These are phyloP conservation scores for Lichtheimia ornata DNA, from an alignment of 371 early-diverging fungal genomes.

Conservation along the genomic window DNA sequence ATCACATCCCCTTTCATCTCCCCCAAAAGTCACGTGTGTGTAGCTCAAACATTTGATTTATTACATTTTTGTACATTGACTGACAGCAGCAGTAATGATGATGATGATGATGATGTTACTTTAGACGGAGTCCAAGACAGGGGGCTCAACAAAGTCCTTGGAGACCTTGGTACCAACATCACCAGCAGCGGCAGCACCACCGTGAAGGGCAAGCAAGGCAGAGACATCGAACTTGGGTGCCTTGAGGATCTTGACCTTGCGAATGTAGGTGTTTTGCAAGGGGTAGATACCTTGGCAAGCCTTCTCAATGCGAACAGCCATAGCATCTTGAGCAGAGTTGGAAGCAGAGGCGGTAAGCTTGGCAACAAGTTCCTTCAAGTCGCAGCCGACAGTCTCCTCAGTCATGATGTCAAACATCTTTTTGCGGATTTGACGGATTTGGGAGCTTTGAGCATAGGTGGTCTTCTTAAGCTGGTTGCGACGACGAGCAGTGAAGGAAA, in stretches of 20 bases:
- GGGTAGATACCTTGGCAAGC: conserved; percentile 98
- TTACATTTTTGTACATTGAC: background rate
- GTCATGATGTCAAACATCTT: conserved; percentile 99
- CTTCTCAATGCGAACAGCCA: conserved; percentile 98
- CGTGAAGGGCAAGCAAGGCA: conserved; percentile 97
- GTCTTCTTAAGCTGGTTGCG: conserved; percentile 97
- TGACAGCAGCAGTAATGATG: background rate
- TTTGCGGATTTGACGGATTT: conserved; percentile 99
- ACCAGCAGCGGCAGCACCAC: conserved; percentile 76
- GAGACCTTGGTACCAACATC: conserved; percentile 78
- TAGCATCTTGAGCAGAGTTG: conserved; percentile 64
- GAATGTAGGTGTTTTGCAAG: conserved; percentile 96
- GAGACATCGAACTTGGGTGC: conserved; percentile 94
- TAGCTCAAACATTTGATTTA: background rate
- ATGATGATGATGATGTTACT: background rate
- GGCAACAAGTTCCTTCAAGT: conserved; percentile 95
- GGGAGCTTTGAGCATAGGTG: conserved; percentile 96
- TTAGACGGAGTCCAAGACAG: conserved; percentile 78
- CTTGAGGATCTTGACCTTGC: conserved; percentile 99
- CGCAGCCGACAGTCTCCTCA: conserved; percentile 87
- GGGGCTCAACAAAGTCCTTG: conserved; percentile 87
- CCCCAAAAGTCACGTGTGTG: background rate
- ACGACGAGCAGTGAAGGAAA: conserved; percentile 98
- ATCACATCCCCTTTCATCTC: too few relatives aligned
- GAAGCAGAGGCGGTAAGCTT: conserved; percentile 84